A percentile compares a stretch with the other conserved stretches of the same genome.
Evolutionary conservation across 2,329 filamentous ascomycete genomes (phyloP).

Genomic region (Dactylonectria macrodidyma): DNA sequence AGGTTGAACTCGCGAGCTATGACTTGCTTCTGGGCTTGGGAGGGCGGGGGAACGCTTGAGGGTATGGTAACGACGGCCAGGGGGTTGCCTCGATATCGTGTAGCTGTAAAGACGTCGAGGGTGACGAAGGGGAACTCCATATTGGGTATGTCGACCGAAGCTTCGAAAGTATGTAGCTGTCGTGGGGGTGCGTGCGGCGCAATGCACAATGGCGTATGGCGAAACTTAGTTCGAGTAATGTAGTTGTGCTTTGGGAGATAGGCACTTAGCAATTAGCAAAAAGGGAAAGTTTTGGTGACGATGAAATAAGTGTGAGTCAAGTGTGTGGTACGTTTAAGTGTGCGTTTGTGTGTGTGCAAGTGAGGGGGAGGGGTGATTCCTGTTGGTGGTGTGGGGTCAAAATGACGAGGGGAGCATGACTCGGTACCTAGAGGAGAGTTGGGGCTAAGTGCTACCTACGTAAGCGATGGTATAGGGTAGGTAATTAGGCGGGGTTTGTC

Average conservation of each 20-base stretch:
- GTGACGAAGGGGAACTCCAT: slow-evolving; percentile 66
- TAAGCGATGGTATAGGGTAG: slow-evolving; percentile 9
- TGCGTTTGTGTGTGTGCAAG: not conserved
- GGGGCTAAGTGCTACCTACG: not conserved
- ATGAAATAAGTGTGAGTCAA: slow-evolving; percentile 2
- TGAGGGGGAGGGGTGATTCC: slow-evolving; percentile 4
- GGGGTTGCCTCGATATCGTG: slow-evolving; percentile 70
- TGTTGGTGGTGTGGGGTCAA: slow-evolving; percentile 13
- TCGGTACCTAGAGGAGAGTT: slow-evolving; percentile 4
- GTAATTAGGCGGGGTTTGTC: not conserved
- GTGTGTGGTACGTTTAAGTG: slow-evolving; percentile 1
- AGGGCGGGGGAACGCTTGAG: slow-evolving; percentile 54
- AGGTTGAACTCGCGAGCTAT: slow-evolving; percentile 76
- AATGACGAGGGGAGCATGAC: not conserved
- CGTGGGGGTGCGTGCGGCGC: not conserved
- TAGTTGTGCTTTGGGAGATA: not conserved
- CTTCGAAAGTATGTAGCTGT: not conserved
- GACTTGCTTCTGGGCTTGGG: slow-evolving; percentile 68
- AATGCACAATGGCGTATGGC: not conserved
- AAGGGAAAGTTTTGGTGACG: not conserved
- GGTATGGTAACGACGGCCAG: slow-evolving; percentile 72
- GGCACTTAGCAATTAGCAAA: not conserved
- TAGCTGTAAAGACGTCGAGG: slow-evolving; percentile 71
- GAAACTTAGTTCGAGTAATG: not conserved
- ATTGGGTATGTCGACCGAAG: slow-evolving; percentile 3